Evolutionary conservation across 148 eudicot species (phyloP), one percentile per base, ranked within the genome.

Genomic region (Dianthus caryophyllus): DNA sequence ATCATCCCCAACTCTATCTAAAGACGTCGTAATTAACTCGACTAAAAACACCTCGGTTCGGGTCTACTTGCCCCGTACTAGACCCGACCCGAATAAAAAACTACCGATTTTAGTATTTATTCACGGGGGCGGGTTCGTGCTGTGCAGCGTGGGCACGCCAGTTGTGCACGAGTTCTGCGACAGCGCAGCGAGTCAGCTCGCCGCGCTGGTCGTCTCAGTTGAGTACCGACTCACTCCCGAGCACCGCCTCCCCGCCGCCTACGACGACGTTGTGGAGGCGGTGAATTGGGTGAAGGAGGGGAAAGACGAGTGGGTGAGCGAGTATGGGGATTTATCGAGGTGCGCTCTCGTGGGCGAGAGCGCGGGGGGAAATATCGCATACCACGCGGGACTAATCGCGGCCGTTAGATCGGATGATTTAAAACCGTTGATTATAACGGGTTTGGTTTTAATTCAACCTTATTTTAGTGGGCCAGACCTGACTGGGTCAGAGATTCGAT

Each of bases 181-280:
- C 43, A 22, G 17, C 39, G 70, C 78, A n/a, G 85, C 84, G 1
- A 39, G 51, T 0, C 59, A 76, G 24, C 56, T 70, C 14, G 18
- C 26, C 8, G 84, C 76, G 9, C 27, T 88, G 33, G 78, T 88
- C 6, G 79, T 74, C 50, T 83, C 87, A 0, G 77, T 88, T 0
- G 85, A 79, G 38, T 85, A 85, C 51, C 77, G 94, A 0, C 84
- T 81, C n/a, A 81, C 89, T 0, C 89, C 94, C 0, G 89, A 85
- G 68, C 71, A 81, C 43, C 84, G 89, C 49, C 86, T 88, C 6
- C 94, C 94, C 9, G 87, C 84, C 0, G 85, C 89, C 0, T 88
- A 81, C 51, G 84, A 88, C 24, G 94, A 88, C 63, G 82, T 67
- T 53, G 53, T 78, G 58, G 89, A 85, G 14, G 80, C 78, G 0